phyloP scores from a whole-genome alignment of 2,329 filamentous ascomycete species.

The Huntiella abstrusa region DNA sequence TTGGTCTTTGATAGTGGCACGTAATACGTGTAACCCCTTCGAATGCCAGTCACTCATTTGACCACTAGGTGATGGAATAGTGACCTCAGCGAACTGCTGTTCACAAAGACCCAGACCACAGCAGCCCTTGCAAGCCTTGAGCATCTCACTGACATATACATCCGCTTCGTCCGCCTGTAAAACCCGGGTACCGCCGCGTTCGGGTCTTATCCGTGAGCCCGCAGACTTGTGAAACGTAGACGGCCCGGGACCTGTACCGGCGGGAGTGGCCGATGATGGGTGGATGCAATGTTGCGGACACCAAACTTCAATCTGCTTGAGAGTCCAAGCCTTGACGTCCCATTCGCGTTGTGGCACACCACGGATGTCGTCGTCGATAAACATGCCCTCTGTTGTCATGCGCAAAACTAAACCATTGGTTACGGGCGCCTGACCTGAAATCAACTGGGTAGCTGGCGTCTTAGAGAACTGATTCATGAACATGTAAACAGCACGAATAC shows the following conservation, averaged over 20 bases:
- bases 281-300: constrained; percentile 46
- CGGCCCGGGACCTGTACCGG: constrained; percentile 20
- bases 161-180: constrained; percentile 48
- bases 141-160: constrained; percentile 40
- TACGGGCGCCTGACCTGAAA: constrained; percentile 66
- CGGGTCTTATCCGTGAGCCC: constrained; percentile 25
- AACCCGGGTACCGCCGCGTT: constrained; percentile 30
- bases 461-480: constrained; percentile 81
- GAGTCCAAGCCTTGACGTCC: constrained; percentile 96
- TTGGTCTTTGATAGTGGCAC: constrained; percentile 45
- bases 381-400: constrained; percentile 84
- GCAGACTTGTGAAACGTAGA: constrained; percentile 30
- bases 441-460: constrained; percentile 76
- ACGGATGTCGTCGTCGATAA: constrained; percentile 90
- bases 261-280: constrained; percentile 23
- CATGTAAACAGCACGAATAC: constrained; percentile 79
- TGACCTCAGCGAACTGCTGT: constrained; percentile 25
- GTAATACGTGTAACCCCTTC: constrained; percentile 40
- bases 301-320: constrained; percentile 83
- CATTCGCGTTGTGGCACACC: constrained; percentile 89
- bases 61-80: constrained; percentile 21
- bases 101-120: constrained; percentile 37
- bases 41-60: constrained; percentile 36
- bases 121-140: constrained; percentile 44
- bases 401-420: constrained; percentile 84